phyloP scores from a whole-genome alignment of 352 stramenopile species.

The Phytophthora tentaculata region DNA sequence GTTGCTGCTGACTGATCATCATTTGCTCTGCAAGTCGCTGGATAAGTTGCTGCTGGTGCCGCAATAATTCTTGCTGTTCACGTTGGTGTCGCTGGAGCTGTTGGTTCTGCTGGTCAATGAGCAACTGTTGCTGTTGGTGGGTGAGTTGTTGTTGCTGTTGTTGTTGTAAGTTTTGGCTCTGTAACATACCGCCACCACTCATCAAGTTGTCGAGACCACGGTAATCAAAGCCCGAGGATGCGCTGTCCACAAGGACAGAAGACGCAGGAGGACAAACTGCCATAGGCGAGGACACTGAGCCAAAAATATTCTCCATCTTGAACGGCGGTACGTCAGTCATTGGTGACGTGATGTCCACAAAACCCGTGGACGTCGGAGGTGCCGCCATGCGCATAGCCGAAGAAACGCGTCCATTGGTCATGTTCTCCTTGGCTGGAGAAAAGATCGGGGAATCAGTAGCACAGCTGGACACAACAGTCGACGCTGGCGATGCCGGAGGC shows the following conservation, averaged over 20 bases:
- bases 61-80: constrained; percentile 38
- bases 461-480: constrained; percentile 43
- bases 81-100: constrained; percentile 46
- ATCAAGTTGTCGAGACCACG: constrained; percentile 47
- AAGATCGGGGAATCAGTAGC: constrained; percentile 40
- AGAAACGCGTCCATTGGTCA: constrained; percentile 24
- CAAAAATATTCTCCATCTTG: constrained; percentile 48
- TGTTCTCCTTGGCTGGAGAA: constrained; percentile 49
- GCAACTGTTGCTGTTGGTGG: constrained; percentile 32
- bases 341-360: constrained; percentile 38
- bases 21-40: constrained; percentile 46
- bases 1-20: constrained; percentile 44
- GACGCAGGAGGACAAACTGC: constrained; percentile 31
- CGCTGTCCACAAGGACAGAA: constrained; percentile 42
- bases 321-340: constrained; percentile 41
- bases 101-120: constrained; percentile 40
- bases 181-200: constrained; percentile 30
- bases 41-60: constrained; percentile 37
- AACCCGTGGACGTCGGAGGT: constrained; percentile 29
- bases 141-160: constrained; percentile 32
- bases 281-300: constrained; percentile 32
- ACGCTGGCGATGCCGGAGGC: constrained; percentile 39
- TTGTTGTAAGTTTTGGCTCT: constrained; percentile 38
- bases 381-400: constrained; percentile 18
- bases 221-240: constrained; percentile 47